A percentile compares a stretch with the other conserved stretches of the same genome.
Evolutionary conservation across 2,329 filamentous ascomycete genomes (phyloP).

Genomic region (Chalaropsis ovoidea): DNA sequence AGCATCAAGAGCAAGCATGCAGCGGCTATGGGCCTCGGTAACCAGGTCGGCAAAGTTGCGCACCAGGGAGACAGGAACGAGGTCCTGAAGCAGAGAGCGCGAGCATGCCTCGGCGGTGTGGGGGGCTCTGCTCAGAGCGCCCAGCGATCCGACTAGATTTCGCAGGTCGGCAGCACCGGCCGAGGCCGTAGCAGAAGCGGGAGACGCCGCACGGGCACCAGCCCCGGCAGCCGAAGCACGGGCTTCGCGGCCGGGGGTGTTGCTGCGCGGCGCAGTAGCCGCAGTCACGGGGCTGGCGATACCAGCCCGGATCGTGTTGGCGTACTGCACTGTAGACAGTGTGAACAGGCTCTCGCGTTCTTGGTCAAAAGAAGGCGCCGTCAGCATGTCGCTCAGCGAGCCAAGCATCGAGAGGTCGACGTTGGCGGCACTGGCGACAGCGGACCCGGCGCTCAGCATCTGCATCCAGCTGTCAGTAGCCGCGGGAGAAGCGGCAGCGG

Average conservation of each 20-base stretch:
- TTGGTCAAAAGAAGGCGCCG: conserved; percentile 71
- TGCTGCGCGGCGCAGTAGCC: conserved; percentile 33
- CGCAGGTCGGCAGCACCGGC: conserved; percentile 15
- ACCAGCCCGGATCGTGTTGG: conserved; percentile 38
- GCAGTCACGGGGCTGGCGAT: conserved; percentile 55
- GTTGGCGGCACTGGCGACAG: conserved; percentile 24
- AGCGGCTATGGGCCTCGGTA: conserved; percentile 51
- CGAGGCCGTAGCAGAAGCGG: not conserved
- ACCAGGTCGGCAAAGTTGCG: conserved; percentile 88
- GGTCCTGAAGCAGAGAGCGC: conserved; percentile 84
- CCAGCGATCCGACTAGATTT: conserved; percentile 37
- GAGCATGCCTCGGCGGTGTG: conserved; percentile 87
- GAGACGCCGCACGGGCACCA: conserved; percentile 33
- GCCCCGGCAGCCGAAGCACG: not conserved
- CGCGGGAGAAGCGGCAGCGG: conserved; percentile 18
- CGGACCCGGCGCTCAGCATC: conserved; percentile 9
- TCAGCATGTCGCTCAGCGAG: conserved; percentile 57
- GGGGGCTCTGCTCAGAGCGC: conserved; percentile 60
- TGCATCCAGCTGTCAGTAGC: conserved; percentile 30
- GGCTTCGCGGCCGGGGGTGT: not conserved
- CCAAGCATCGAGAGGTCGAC: conserved; percentile 53
- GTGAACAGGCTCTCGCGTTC: conserved; percentile 81
- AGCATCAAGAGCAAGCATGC: not conserved
- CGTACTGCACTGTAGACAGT: conserved; percentile 78
- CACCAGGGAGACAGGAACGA: conserved; percentile 84